Evolutionary conservation across 2,329 filamentous ascomycete species (phyloP).

Genomic region (Scedosporium aurantiacum): DNA sequence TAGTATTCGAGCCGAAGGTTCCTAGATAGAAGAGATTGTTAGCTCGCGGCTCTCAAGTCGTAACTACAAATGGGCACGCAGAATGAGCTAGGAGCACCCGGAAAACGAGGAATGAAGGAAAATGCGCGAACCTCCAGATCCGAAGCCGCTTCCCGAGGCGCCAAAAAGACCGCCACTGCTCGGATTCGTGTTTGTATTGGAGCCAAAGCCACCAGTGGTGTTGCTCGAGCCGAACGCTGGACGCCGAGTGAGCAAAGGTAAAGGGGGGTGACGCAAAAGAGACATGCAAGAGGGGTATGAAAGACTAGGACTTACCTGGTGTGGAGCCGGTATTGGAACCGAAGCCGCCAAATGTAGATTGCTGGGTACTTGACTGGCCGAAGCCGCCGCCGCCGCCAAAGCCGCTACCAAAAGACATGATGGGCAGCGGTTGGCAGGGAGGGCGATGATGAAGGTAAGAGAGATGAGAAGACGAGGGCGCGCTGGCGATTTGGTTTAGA

Average conservation of each 20-base stretch:
- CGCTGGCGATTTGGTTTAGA: neutral
- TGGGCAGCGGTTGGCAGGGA: neutral
- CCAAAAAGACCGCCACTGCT: slow-evolving; percentile 35
- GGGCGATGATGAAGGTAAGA: neutral
- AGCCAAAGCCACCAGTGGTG: slow-evolving; percentile 30
- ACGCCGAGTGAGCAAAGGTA: slow-evolving; percentile 17
- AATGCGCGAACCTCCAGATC: slow-evolving; percentile 17
- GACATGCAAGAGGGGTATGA: slow-evolving; percentile 14
- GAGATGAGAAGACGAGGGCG: neutral
- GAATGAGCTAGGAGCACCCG: slow-evolving; percentile 1
- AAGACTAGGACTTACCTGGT: slow-evolving; percentile 38
- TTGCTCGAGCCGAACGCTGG: slow-evolving; percentile 28
- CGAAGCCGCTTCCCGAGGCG: slow-evolving; percentile 24
- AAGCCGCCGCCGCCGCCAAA: slow-evolving; percentile 33
- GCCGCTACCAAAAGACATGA: slow-evolving; percentile 38
- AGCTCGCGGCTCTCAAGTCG: neutral
- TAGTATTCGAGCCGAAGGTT: slow-evolving; percentile 26
- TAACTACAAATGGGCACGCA: neutral
- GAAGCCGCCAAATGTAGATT: slow-evolving; percentile 46
- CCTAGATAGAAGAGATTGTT: slow-evolving; percentile 11
- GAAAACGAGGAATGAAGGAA: slow-evolving; percentile 12
- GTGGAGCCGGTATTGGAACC: slow-evolving; percentile 30
- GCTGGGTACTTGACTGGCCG: slow-evolving; percentile 37
- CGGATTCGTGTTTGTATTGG: slow-evolving; percentile 15
- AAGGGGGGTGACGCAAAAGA: slow-evolving; percentile 22